These are phyloP conservation scores for Taiozyma sp. DNA, from an alignment of 1,139 yeast species.

Conservation along the genomic window DNA sequence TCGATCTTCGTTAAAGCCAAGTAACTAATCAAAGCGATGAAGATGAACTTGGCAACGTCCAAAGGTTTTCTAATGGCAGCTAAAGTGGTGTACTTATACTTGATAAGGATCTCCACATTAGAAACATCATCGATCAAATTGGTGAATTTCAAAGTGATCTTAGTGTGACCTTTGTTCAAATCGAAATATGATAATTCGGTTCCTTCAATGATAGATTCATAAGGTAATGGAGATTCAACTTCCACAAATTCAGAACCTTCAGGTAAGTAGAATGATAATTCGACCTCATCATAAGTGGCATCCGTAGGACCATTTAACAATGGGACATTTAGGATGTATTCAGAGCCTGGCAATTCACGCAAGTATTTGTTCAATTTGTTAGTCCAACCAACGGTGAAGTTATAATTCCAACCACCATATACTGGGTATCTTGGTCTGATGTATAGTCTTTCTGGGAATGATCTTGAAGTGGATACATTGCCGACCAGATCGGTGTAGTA, in stretches of 20 bases:
- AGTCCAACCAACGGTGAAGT: constrained; percentile 93
- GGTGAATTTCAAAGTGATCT: constrained; percentile 54
- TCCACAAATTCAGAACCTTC: constrained; percentile 72
- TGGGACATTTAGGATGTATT: constrained; percentile 39
- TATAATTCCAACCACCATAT: constrained; percentile 95
- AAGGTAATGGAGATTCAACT: constrained; percentile 52
- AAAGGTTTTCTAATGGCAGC: constrained; percentile 61
- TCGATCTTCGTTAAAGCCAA: constrained; percentile 20
- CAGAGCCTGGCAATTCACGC: constrained; percentile 39
- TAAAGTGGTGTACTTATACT: constrained; percentile 53
- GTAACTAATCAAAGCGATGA: constrained; percentile 52
- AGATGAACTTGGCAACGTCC: constrained; percentile 54
- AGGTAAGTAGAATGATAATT: constrained; percentile 68
- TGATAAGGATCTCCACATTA: constrained; percentile 49
- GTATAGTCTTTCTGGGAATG: constrained; percentile 43
- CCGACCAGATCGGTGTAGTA: constrained; percentile 90
- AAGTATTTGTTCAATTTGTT: constrained; percentile 50
- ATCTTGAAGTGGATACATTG: constrained; percentile 78
- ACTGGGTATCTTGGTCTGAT: constrained; percentile 87
- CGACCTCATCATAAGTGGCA: constrained; percentile 57
- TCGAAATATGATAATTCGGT: constrained; percentile 68
- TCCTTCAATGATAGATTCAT: constrained; percentile 31
- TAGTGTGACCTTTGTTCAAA: constrained; percentile 71
- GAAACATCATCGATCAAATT: constrained; percentile 71
- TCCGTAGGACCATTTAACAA: constrained; percentile 28